Conservation (phyloP, 1,284 basidiomycete genomes). For the Rhodotorula sp. region DNA sequence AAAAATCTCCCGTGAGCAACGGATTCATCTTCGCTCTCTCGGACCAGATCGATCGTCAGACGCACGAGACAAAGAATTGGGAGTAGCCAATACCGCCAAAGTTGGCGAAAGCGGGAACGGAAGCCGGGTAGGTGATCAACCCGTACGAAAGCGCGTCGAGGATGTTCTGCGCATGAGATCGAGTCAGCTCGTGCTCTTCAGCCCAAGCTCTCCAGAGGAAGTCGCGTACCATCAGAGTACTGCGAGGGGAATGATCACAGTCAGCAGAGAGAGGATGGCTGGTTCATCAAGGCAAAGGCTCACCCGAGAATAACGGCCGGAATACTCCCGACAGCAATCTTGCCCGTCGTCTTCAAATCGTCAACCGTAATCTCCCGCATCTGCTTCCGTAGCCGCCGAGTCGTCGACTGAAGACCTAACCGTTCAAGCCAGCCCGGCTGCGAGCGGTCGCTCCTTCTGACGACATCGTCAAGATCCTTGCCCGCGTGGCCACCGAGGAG, state of each 20-base stretch:
- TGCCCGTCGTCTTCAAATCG: conserved; percentile 17
- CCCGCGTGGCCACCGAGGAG: conserved; percentile 3
- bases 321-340: conserved; percentile 19
- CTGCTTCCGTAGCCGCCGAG: background rate
- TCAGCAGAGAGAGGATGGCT: background rate
- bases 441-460: background rate
- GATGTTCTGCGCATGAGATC: conserved; percentile 70
- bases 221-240: background rate
- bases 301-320: conserved; percentile 41
- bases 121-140: conserved; percentile 66
- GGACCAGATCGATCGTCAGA: too few relatives aligned
- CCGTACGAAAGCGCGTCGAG: conserved; percentile 77
- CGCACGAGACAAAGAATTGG: conserved; percentile 75
- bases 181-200: background rate
- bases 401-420: background rate
- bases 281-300: background rate
- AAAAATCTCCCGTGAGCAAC: too few relatives aligned
- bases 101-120: conserved; percentile 68
- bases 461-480: background rate
- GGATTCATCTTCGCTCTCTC: too few relatives aligned
- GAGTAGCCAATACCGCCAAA: conserved; percentile 89
- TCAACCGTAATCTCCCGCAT: conserved; percentile 14
- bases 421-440: background rate
- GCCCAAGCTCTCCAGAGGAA: too few relatives aligned
- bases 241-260: background rate